Base-by-base conservation (phyloP, 768 basidiomycete species). In the Mycena alexandri region DNA sequence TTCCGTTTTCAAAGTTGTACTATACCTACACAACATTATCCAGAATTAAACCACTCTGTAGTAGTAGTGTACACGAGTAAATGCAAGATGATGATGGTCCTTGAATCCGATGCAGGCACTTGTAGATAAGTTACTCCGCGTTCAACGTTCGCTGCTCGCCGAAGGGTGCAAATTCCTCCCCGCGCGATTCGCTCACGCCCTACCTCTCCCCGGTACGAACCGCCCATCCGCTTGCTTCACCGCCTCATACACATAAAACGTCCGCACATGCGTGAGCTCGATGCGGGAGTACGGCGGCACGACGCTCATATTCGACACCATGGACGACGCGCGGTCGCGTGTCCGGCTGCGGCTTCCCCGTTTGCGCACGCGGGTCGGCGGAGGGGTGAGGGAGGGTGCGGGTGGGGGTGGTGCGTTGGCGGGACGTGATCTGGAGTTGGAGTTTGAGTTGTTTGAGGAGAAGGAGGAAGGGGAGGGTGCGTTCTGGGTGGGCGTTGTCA, bases 191-290 rank as follows among this genome's bases (percentile, higher is more conserved):
- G 38, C 38, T 38, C 38, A 38, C 38, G 38, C 4, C 38, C 38
- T 5, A 10, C 38, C 38, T 9, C 38, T 38, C 38, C 38, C 38
- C 38, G 38, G 38, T 2, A 11, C 38, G 19, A 63, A 55, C 48
- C 62, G 11, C 7, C 41, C 54, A 12, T 42, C 48, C 8, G 47
- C 55, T 9, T 51, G 48, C 56, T 64, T 64, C 13, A 75, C 69
- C 17, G 71, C 75, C 59, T 77, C 75, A 47, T 69, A 75, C 13
- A 77, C 75, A 24, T 71, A 73, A 54, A 75, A 75, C 2, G 72
- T 74, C 43, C 76, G 65, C n/a, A 75, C 72, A 61, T 75, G 75
- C 16, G 74, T 74, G 29, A 73, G 61, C 54, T 75, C 76, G 16
- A 71, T 61, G 21, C 66, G 64, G 11, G 74, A 73, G 50, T 76